phyloP scores from a whole-genome alignment of 345 rosid genomes.

The Carallia brachiata region DNA sequence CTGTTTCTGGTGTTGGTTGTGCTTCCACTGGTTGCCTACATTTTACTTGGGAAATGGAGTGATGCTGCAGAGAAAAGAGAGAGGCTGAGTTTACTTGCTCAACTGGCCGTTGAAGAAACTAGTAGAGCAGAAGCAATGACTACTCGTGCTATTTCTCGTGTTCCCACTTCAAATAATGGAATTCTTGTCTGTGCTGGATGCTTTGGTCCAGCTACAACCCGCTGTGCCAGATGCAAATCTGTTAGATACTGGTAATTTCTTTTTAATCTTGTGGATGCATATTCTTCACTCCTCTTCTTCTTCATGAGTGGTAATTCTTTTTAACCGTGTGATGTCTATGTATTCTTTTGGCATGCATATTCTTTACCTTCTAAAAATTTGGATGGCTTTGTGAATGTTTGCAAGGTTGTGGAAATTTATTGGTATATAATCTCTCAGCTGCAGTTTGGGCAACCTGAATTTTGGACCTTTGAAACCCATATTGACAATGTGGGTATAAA shows the following conservation, averaged over 20 bases:
- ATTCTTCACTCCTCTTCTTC: no score
- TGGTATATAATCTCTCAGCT: neutral
- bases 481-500: neutral
- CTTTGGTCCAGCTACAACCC: constrained; percentile 66
- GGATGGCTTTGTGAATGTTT: neutral
- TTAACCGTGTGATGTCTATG: neutral
- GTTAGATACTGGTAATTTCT: constrained; percentile 71
- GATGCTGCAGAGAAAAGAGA: constrained; percentile 60
- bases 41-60: constrained; percentile 87
- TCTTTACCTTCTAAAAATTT: neutral
- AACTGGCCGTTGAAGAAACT: constrained; percentile 81
- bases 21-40: constrained; percentile 71
- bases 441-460: neutral
- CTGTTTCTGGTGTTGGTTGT: constrained; percentile 79
- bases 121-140: constrained; percentile 51
- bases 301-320: constrained; percentile 46
- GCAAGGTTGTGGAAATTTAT: neutral
- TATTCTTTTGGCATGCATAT: no score
- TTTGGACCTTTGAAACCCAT: neutral
- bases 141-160: constrained; percentile 36
- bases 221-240: constrained; percentile 87
- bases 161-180: constrained; percentile 43
- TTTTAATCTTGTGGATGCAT: neutral
- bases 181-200: constrained; percentile 68
- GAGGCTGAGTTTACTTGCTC: constrained; percentile 60